These are phyloP conservation scores for Pseudognaphalium luteoalbum DNA, from an alignment of 129 eudicot genomes.

Conservation along the genomic window DNA sequence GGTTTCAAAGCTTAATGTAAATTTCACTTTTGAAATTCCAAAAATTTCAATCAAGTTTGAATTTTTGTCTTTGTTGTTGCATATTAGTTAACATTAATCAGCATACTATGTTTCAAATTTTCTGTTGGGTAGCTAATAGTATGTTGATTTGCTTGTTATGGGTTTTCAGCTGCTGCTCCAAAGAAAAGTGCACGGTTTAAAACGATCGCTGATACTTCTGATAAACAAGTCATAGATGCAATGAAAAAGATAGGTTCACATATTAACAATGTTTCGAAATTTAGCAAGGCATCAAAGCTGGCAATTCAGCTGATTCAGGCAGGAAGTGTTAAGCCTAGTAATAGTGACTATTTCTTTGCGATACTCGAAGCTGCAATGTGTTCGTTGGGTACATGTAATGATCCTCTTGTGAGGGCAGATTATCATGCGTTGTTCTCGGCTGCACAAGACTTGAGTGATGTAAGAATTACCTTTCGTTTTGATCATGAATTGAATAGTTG, in stretches of 20 bases:
- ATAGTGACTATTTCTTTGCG: conserved; percentile 63
- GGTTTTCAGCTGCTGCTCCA: conserved; percentile 51
- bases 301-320: conserved; percentile 89
- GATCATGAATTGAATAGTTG: not conserved
- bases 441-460: conserved; percentile 72
- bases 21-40: not conserved
- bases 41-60: not conserved
- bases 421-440: conserved; percentile 82
- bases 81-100: not conserved
- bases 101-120: not conserved
- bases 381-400: conserved; percentile 62
- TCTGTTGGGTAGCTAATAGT: not conserved
- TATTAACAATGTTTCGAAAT: conserved; percentile 67
- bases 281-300: conserved; percentile 87
- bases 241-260: conserved; percentile 90
- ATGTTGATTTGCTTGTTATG: conserved; percentile 24
- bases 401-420: conserved; percentile 62
- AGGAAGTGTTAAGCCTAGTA: conserved; percentile 72
- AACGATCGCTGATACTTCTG: conserved; percentile 89
- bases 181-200: conserved; percentile 73
- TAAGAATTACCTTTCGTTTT: conserved; percentile 28
- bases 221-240: conserved; percentile 78
- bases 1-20: not conserved
- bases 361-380: conserved; percentile 87
- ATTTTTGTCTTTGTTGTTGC: not conserved